Percentiles rank a stretch among this genome's conserved stretches.
Conservation (phyloP, 2,329 filamentous ascomycete species). For the Fusarium nurragi region DNA sequence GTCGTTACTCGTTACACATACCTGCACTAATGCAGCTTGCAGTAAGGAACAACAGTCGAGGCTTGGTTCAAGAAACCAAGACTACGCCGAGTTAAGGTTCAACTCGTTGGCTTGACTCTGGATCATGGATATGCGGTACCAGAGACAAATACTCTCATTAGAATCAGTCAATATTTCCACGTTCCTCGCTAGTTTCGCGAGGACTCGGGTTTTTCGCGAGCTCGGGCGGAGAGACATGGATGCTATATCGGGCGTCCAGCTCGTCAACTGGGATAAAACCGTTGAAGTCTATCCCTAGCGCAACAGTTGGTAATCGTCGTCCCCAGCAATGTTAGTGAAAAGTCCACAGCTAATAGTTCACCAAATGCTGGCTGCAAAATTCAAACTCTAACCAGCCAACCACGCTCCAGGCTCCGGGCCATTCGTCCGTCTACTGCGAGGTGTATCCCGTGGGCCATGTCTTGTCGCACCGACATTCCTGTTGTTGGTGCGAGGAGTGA, state of each 20-base stretch:
- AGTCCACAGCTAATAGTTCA: slow-evolving; percentile 1
- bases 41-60: slow-evolving; percentile 22
- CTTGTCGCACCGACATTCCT: slow-evolving; percentile 14
- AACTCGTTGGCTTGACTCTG: slow-evolving; percentile 17
- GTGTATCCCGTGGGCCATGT: background rate
- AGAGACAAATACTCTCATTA: slow-evolving; percentile 24
- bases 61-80: background rate
- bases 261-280: slow-evolving; percentile 4
- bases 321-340: slow-evolving; percentile 21
- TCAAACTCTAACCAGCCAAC: slow-evolving; percentile 14
- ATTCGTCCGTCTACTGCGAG: background rate
- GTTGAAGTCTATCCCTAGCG: slow-evolving; percentile 9
- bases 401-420: slow-evolving; percentile 17
- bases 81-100: slow-evolving; percentile 9
- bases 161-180: slow-evolving; percentile 24
- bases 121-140: slow-evolving; percentile 12
- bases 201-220: slow-evolving; percentile 24
- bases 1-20: slow-evolving; percentile 11
- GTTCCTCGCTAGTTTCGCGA: slow-evolving; percentile 36
- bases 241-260: slow-evolving; percentile 3
- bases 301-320: background rate
- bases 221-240: slow-evolving; percentile 27
- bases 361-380: background rate
- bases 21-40: slow-evolving; percentile 18
- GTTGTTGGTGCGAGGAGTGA: background rate